Evolutionary conservation across 2,329 filamentous ascomycete genomes (phyloP).

Genomic region (Hypoxylon sp.): DNA sequence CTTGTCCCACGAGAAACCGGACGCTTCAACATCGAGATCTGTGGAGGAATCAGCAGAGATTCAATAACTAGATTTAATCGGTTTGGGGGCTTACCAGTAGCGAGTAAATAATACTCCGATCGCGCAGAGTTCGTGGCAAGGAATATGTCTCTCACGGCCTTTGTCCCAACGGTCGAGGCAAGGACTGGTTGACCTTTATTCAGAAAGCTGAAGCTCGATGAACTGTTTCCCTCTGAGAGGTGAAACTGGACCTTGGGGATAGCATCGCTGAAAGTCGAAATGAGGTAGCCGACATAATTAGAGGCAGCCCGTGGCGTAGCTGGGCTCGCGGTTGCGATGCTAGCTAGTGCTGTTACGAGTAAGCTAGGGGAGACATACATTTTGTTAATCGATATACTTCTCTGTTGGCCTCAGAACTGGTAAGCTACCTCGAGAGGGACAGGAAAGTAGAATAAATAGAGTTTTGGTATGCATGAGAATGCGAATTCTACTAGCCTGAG

Average conservation of each 20-base stretch:
- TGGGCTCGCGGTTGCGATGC: slow-evolving; percentile 30
- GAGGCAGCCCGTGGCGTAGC: slow-evolving; percentile 29
- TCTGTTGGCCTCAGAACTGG: not conserved
- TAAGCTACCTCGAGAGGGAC: not conserved
- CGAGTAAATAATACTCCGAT: slow-evolving; percentile 56
- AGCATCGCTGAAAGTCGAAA: slow-evolving; percentile 57
- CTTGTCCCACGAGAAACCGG: slow-evolving; percentile 57
- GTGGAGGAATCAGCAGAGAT: not conserved
- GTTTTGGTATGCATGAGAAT: not conserved
- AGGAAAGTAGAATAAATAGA: slow-evolving; percentile 11
- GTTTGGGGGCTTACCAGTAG: slow-evolving; percentile 52
- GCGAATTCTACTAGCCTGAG: not conserved
- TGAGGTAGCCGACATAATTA: slow-evolving; percentile 55
- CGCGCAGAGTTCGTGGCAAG: slow-evolving; percentile 55
- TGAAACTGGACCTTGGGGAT: slow-evolving; percentile 55
- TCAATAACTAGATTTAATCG: not conserved
- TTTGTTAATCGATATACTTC: not conserved
- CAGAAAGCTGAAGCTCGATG: slow-evolving; percentile 54
- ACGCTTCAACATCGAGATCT: slow-evolving; percentile 57
- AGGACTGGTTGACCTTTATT: slow-evolving; percentile 55
- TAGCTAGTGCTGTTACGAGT: slow-evolving; percentile 29
- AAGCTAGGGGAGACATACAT: slow-evolving; percentile 24
- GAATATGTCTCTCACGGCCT: slow-evolving; percentile 56
- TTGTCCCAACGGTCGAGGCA: slow-evolving; percentile 55
- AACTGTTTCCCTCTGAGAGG: slow-evolving; percentile 54